Evolutionary conservation across 176 grass and related monocot genomes (phyloP), one percentile per base, ranked within the genome.

Genomic region (Guadua angustifolia): DNA sequence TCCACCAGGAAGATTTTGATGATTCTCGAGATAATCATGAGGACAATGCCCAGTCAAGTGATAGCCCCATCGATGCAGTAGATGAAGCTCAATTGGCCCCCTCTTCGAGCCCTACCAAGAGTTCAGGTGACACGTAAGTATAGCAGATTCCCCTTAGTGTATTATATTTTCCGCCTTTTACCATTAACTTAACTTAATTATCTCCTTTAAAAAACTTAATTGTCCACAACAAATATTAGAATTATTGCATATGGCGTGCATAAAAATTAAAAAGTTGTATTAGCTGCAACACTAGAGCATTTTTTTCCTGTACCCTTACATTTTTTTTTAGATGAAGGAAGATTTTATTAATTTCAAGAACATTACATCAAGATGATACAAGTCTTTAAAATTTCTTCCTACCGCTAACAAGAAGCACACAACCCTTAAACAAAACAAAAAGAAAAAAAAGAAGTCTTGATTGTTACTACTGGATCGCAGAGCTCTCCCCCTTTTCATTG

Each of bases 91-190:
- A 75, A 69, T 46, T 79, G n/a, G 40, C 82, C 60, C 79, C 57
- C 52, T 71, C 84, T 69, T 88, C 93, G 74, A 93, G 79, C 71
- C 89, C 85, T 79, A 88, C 83, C 6, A 25, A 82, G 63, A 81
- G 64, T 79, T 71, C 75, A 59, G 82, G 75, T 45, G 85, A 95
- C 59, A 83, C 9, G 96, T 98, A 81, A 90, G 92, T 83, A 66
- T 22, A 59, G 15, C 51, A 67, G 33, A 75, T 6, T 38, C 79
- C 60, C 25, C 35, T 57, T 53, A 25, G 66, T 66, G 13, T 4
- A 44, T 73, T 32, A 21, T 71, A 58, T 53, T 45, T 7, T 66
- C 38, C 12, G 49, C n/a, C 29, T 86, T 56, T 25, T 22, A 91
- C 10, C 25, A 45, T 79, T 39, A 26, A 62, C 45, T 67, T 5